Base-by-base conservation (phyloP, 2,329 filamentous ascomycete genomes). In the Tolypocladium ophioglossoides region DNA sequence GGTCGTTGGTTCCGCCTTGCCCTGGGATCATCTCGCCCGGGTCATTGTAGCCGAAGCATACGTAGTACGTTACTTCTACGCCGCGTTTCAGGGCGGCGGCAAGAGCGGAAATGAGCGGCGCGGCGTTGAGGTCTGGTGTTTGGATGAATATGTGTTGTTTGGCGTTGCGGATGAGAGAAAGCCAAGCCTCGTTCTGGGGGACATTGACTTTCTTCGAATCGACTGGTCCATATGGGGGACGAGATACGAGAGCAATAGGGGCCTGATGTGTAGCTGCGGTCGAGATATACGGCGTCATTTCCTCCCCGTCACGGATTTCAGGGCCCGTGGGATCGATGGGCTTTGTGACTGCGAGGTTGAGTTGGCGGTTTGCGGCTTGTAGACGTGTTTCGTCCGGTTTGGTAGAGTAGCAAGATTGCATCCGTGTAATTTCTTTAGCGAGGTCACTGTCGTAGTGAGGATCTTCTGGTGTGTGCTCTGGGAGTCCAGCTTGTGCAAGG, bases 41-140 rank as follows among this genome's bases (percentile, higher is more conserved):
- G 59, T 91, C 88, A 58, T 91, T 91, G 70, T 92, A 92, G 1
- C 88, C 87, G 0, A 91, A 77, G 58, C 86, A 89, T 1, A 90
- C 75, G 58, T 88, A 91, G 64, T 83, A 85, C 0, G 79, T 83
- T 0, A 91, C 82, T 51, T 83, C 72, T 0, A 91, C 69, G 0
- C 87, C 87, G 1, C 87, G 74, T 56, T 82, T 76, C n/a, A 84
- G 78, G 0, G 88, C 87, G 3, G 76, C 77, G 0, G 79, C 64
- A 4, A 91, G 77, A 1, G 83, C 84, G 0, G 82, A 78, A 0
- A 90, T 62, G 0, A 91, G 70, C 0, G 82, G 84, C 54, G 80
- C 78, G 0, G 87, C 86, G 61, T 92, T 92, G 39, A 92, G 75
- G 24, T 89, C 86, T 0, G 88, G 88, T 0, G 86, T 85, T 66